These are phyloP conservation scores for Fusarium drepaniforme DNA, from an alignment of 2,329 filamentous ascomycete species.

Conservation along the genomic window DNA sequence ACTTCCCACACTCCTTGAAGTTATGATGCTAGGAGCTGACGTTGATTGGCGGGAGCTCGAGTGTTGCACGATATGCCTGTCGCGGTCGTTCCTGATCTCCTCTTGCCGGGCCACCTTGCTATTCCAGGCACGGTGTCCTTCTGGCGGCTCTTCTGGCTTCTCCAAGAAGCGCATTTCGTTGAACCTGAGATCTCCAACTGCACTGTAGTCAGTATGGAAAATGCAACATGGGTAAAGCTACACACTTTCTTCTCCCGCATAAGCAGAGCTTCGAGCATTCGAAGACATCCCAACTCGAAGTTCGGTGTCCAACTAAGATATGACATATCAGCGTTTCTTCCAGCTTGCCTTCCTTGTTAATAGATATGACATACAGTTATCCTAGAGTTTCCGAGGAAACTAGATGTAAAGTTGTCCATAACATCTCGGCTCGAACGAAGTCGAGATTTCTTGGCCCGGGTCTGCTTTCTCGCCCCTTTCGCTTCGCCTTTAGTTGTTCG, in stretches of 20 bases:
- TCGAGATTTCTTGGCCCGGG: slow-evolving; percentile 41
- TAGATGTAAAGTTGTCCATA: slow-evolving; percentile 67
- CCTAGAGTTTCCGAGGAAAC: slow-evolving; percentile 59
- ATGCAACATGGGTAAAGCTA: slow-evolving; percentile 16
- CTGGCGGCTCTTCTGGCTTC: slow-evolving; percentile 6
- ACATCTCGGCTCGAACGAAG: slow-evolving; percentile 58
- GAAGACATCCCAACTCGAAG: slow-evolving; percentile 50
- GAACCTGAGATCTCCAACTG: slow-evolving; percentile 65
- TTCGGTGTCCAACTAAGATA: slow-evolving; percentile 48
- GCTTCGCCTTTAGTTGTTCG: slow-evolving; percentile 14
- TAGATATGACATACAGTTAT: slow-evolving; percentile 45
- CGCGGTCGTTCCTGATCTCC: not conserved
- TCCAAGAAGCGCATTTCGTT: slow-evolving; percentile 62
- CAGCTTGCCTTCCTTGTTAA: not conserved
- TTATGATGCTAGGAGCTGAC: not conserved
- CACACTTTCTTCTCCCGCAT: not conserved
- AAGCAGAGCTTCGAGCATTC: slow-evolving; percentile 46
- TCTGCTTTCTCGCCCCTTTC: slow-evolving; percentile 9
- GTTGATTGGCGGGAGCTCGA: not conserved
- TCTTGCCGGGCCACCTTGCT: not conserved
- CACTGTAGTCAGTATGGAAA: slow-evolving; percentile 11
- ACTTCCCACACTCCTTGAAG: not conserved
- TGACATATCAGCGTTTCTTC: slow-evolving; percentile 1
- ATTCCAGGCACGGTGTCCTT: slow-evolving; percentile 14
- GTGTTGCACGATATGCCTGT: not conserved